phyloP scores from a whole-genome alignment of 352 stramenopile species.

The Phytopythium sindhum region DNA sequence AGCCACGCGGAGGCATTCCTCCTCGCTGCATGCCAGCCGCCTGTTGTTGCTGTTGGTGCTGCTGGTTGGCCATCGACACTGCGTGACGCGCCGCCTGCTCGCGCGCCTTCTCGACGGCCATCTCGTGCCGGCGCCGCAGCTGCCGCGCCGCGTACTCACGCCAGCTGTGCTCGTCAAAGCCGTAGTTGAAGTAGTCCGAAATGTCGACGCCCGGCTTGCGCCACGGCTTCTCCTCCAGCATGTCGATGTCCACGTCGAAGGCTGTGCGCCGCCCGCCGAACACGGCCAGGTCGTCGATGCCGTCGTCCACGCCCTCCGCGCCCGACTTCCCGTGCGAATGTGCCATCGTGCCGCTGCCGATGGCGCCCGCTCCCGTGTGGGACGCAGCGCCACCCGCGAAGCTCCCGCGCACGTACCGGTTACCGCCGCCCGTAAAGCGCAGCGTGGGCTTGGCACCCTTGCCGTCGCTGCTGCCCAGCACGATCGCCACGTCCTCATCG shows the following conservation, averaged over 20 bases:
- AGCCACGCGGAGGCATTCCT: slow-evolving; percentile 22
- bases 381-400: slow-evolving; percentile 27
- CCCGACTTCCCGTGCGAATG: slow-evolving; percentile 7
- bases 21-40: slow-evolving; percentile 31
- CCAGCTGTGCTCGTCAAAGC: slow-evolving; percentile 86
- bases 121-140: slow-evolving; percentile 58
- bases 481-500: slow-evolving; percentile 81
- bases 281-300: slow-evolving; percentile 67
- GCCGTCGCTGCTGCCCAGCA: slow-evolving; percentile 54
- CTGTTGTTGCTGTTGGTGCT: slow-evolving; percentile 29
- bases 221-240: slow-evolving; percentile 90
- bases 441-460: slow-evolving; percentile 67
- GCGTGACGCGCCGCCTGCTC: slow-evolving; percentile 78
- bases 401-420: slow-evolving; percentile 71
- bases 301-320: slow-evolving; percentile 19
- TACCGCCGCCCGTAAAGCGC: slow-evolving; percentile 70
- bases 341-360: neutral
- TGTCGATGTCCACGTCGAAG: slow-evolving; percentile 92
- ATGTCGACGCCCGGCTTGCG: slow-evolving; percentile 90
- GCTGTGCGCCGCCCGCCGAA: slow-evolving; percentile 84
- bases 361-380: slow-evolving; percentile 21
- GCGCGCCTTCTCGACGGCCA: slow-evolving; percentile 71
- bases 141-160: slow-evolving; percentile 83
- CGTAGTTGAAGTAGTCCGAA: slow-evolving; percentile 94
- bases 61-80: slow-evolving; percentile 50